A percentile compares a stretch with the other conserved stretches of the same genome.
These are phyloP conservation scores for Francoa sonchifolia DNA, from an alignment of 441 rosid species.

Conservation along the genomic window DNA sequence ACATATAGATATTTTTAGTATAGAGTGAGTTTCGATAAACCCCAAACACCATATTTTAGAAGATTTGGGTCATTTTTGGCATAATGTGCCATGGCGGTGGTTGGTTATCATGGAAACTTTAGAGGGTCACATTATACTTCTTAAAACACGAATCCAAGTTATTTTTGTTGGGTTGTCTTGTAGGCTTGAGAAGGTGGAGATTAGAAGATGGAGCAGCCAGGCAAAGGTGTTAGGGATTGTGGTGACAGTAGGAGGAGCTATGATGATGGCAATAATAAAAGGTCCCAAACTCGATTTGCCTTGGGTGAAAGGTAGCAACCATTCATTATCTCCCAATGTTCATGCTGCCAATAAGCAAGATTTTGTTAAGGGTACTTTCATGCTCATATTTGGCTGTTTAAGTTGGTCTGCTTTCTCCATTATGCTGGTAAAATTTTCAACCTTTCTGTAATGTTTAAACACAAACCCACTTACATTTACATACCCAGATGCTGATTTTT, in stretches of 20 bases:
- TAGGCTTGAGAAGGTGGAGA: slow-evolving; percentile 48
- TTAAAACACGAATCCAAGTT: too few species aligned
- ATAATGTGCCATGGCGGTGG: too few species aligned
- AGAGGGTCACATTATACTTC: too few species aligned
- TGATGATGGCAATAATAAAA: slow-evolving; percentile 47
- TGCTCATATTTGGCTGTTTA: slow-evolving; percentile 32
- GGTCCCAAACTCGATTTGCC: slow-evolving; percentile 43
- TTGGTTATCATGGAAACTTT: too few species aligned
- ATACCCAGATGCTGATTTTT: too few species aligned
- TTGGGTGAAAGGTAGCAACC: slow-evolving; percentile 25
- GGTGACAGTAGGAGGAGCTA: slow-evolving; percentile 57
- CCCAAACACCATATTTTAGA: too few species aligned
- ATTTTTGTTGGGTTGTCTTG: too few species aligned
- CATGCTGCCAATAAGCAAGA: slow-evolving; percentile 15
- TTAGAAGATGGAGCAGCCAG: slow-evolving; percentile 32
- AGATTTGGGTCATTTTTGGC: too few species aligned
- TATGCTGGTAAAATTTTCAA: slow-evolving; percentile 27
- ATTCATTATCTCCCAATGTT: slow-evolving; percentile 9
- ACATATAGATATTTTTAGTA: slow-evolving; percentile 2
- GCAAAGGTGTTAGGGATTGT: slow-evolving; percentile 53
- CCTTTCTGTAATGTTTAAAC: neutral
- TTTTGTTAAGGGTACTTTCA: slow-evolving; percentile 34
- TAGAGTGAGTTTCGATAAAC: too few species aligned
- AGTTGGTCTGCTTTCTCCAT: slow-evolving; percentile 45
- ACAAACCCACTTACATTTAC: too few species aligned